Percentiles rank a stretch among this genome's conserved stretches.
Conservation (phyloP, 78 protist species). For the Polysphondylium violaceum region DNA sequence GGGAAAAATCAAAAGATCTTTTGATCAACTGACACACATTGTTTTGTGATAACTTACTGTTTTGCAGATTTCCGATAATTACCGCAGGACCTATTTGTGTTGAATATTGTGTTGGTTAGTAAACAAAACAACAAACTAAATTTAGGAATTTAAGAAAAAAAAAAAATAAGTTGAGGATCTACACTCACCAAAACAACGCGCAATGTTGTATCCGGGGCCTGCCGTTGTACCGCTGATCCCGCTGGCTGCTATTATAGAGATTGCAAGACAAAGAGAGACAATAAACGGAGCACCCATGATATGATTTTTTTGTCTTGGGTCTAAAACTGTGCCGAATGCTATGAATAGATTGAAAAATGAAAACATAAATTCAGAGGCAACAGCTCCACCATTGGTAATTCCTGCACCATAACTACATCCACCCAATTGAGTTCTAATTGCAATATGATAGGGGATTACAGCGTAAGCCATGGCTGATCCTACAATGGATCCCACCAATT, state of each 20-base stretch:
- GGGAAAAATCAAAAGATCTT: too few species aligned
- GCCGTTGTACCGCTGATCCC: not conserved
- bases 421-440: not conserved
- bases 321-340: slow-evolving; percentile 10
- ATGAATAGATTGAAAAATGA: slow-evolving; percentile 28
- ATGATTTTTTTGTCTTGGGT: slow-evolving; percentile 10
- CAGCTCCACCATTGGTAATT: not conserved
- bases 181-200: slow-evolving; percentile 14
- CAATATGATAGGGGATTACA: not conserved
- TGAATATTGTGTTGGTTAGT: too few species aligned
- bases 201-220: slow-evolving; percentile 15
- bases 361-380: slow-evolving; percentile 1
- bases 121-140: too few species aligned
- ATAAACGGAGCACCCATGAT: not conserved
- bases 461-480: slow-evolving; percentile 9
- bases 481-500: slow-evolving; percentile 30
- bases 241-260: not conserved
- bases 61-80: too few species aligned
- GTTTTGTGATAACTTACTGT: too few species aligned
- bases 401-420: not conserved
- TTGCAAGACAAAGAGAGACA: not conserved
- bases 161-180: not conserved
- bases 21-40: too few species aligned
- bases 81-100: too few species aligned
- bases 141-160: too few species aligned